These are phyloP conservation scores for Phytophthora hibernalis DNA, from an alignment of 352 stramenopile genomes.

Conservation along the genomic window DNA sequence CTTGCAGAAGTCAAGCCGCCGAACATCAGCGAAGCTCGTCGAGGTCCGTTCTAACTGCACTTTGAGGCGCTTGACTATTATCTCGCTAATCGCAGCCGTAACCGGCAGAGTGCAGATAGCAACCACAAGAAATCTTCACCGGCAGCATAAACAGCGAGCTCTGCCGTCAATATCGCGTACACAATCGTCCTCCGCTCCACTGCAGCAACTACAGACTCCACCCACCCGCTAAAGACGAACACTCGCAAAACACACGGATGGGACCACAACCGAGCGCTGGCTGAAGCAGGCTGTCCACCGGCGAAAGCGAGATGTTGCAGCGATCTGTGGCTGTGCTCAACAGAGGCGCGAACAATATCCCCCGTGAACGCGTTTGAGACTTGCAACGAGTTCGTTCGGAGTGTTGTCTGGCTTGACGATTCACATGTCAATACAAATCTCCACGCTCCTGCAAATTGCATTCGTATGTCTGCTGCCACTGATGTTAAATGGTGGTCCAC, in stretches of 20 bases:
- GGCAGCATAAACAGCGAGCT: neutral
- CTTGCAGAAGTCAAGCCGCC: conserved; percentile 6
- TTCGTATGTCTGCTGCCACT: too few relatives aligned
- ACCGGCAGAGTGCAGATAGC: conserved; percentile 1
- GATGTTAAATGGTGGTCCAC: too few relatives aligned
- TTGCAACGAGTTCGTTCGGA: conserved; percentile 7
- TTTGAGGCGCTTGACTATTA: neutral
- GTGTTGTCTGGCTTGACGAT: neutral
- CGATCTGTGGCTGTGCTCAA: neutral
- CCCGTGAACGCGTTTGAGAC: too few relatives aligned
- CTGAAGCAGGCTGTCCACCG: neutral
- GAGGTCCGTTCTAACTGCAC: conserved; percentile 11
- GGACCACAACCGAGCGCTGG: neutral
- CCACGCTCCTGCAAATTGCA: conserved; percentile 25
- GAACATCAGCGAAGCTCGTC: conserved; percentile 24
- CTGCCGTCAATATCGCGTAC: too few relatives aligned
- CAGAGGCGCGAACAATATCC: too few relatives aligned
- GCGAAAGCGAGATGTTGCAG: neutral
- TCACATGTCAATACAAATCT: neutral
- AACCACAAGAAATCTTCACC: neutral
- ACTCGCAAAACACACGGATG: neutral
- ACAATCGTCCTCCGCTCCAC: neutral
- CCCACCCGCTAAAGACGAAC: neutral
- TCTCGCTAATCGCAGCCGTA: conserved; percentile 22
- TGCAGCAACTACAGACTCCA: neutral